Evolutionary conservation across 306 rosid species (phyloP).

Genomic region (peach (Prunus persica)): DNA sequence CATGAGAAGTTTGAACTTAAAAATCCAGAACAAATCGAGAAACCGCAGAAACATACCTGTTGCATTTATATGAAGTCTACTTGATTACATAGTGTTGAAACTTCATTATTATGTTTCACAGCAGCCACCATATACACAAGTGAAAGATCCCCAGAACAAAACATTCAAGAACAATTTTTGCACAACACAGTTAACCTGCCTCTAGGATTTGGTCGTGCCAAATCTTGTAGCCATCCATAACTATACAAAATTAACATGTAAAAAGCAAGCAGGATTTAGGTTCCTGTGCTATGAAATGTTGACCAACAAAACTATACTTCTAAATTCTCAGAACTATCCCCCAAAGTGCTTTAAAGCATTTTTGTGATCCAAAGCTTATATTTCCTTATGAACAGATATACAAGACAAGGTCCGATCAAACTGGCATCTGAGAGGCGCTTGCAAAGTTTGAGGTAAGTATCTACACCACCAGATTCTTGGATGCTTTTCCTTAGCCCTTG

Average conservation of each 20-base stretch:
- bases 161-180: constrained; percentile 9
- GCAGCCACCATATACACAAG: constrained; percentile 14
- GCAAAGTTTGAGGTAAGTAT: constrained; percentile 72
- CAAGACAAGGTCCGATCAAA: constrained; percentile 73
- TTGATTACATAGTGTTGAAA: constrained; percentile 13
- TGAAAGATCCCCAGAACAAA: background rate
- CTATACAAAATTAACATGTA: constrained; percentile 52
- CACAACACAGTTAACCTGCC: constrained; percentile 14
- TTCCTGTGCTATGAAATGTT: constrained; percentile 19
- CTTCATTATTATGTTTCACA: constrained; percentile 17
- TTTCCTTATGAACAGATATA: constrained; percentile 75
- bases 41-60: constrained; percentile 7
- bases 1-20: background rate
- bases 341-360: constrained; percentile 47
- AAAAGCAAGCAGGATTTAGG: constrained; percentile 36
- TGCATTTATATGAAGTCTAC: constrained; percentile 4
- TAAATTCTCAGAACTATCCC: constrained; percentile 1
- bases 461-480: constrained; percentile 52
- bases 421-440: constrained; percentile 72
- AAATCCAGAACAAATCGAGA: background rate
- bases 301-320: constrained; percentile 10
- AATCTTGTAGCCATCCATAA: constrained; percentile 8
- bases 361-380: constrained; percentile 82
- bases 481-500: constrained; percentile 76
- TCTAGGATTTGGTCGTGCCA: constrained; percentile 17